phyloP scores from a whole-genome alignment of 2,329 filamentous ascomycete genomes.

The Sporothrix brunneoviolacea region DNA sequence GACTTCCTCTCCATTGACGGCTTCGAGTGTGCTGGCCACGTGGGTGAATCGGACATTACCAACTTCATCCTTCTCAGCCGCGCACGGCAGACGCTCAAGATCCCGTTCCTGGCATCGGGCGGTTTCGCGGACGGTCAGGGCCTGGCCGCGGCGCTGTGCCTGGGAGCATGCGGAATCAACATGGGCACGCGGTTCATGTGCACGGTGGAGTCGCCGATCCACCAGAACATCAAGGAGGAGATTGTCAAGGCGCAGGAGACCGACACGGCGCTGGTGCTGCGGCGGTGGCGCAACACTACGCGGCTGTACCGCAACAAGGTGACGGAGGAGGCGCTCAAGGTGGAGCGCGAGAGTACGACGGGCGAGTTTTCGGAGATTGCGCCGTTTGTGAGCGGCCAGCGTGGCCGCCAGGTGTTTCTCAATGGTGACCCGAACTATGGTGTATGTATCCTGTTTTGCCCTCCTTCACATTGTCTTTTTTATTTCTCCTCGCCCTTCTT shows the following conservation, averaged over 20 bases:
- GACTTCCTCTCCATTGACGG: conserved; percentile 97
- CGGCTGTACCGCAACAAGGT: conserved; percentile 89
- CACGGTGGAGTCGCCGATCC: conserved; percentile 87
- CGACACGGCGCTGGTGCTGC: conserved; percentile 80
- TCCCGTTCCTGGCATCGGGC: conserved; percentile 92
- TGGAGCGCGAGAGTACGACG: conserved; percentile 74
- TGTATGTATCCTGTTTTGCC: no score
- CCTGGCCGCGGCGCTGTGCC: conserved; percentile 78
- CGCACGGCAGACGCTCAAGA: conserved; percentile 73
- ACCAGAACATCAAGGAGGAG: conserved; percentile 85
- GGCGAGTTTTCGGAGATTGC: conserved; percentile 89
- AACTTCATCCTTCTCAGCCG: conserved; percentile 83
- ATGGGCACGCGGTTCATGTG: conserved; percentile 99
- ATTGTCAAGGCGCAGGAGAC: conserved; percentile 87
- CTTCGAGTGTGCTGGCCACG: conserved; percentile 91
- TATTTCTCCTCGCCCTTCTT: no score
- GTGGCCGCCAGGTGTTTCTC: conserved; percentile 83
- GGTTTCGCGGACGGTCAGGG: conserved; percentile 94
- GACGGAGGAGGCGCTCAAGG: conserved; percentile 67
- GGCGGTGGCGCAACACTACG: conserved; percentile 89
- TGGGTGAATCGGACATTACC: conserved; percentile 80
- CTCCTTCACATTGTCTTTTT: no score
- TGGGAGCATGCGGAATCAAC: conserved; percentile 92
- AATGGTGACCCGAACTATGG: conserved; percentile 88
- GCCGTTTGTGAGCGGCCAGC: conserved; percentile 80